These are phyloP conservation scores for Syzygium grande DNA, from an alignment of 345 rosid species.

Conservation along the genomic window DNA sequence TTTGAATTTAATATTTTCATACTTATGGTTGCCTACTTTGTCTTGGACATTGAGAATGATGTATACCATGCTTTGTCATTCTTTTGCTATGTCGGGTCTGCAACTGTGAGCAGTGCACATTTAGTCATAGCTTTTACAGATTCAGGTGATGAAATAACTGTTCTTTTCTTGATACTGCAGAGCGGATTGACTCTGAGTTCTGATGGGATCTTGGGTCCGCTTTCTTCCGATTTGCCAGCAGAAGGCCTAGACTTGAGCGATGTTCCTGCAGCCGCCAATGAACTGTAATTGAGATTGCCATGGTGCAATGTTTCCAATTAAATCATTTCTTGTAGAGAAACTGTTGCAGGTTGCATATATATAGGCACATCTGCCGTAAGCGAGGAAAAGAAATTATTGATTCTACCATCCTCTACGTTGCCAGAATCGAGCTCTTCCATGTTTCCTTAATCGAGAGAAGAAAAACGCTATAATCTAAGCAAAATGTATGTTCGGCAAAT, in stretches of 20 bases:
- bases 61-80: not conserved
- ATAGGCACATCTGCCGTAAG: not conserved
- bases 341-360: not conserved
- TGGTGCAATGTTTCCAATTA: not conserved
- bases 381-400: not conserved
- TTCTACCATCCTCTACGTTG: not conserved
- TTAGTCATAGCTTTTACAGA: not conserved
- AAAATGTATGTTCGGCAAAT: not conserved
- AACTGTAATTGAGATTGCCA: not conserved
- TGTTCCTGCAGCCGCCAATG: slow-evolving; percentile 24
- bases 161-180: slow-evolving; percentile 23
- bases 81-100: not conserved
- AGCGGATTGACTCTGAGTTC: slow-evolving; percentile 76
- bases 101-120: not conserved
- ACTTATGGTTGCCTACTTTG: not conserved
- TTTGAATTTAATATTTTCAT: not conserved
- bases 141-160: not conserved
- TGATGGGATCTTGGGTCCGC: slow-evolving; percentile 71
- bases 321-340: not conserved
- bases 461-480: not conserved
- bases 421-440: not conserved
- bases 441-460: not conserved
- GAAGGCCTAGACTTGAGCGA: slow-evolving; percentile 74
- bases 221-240: slow-evolving; percentile 59
- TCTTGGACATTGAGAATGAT: not conserved